Conservation (phyloP, 192 early-diverging fungal genomes). For the Gryganskiella cystojenkinii region DNA sequence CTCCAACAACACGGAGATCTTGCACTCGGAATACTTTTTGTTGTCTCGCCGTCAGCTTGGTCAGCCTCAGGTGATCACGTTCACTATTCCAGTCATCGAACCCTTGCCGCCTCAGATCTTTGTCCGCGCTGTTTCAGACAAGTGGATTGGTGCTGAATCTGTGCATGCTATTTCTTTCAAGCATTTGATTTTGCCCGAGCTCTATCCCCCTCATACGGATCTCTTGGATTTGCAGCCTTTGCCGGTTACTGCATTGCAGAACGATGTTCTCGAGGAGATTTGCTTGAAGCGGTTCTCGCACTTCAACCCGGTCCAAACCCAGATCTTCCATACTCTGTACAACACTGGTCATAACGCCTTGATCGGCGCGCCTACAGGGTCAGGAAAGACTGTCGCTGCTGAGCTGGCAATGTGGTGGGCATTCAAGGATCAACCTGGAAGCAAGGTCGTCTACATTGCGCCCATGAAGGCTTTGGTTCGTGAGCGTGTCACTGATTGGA, state of each 20-base stretch:
- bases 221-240: slow-evolving; percentile 93
- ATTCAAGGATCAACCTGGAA: slow-evolving; percentile 81
- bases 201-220: slow-evolving; percentile 89
- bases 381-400: slow-evolving; percentile 97
- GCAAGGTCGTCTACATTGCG: slow-evolving; percentile 97
- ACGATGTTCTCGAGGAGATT: slow-evolving; percentile 87
- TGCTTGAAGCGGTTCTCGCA: slow-evolving; percentile 88
- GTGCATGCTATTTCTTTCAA: slow-evolving; percentile 90
- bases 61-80: slow-evolving; percentile 76
- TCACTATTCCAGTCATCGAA: slow-evolving; percentile 94
- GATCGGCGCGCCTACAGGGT: slow-evolving; percentile 97
- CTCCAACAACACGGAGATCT: slow-evolving; percentile 85
- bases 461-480: slow-evolving; percentile 98
- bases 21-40: slow-evolving; percentile 93
- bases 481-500: slow-evolving; percentile 94
- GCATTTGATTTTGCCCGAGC: slow-evolving; percentile 89
- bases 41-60: slow-evolving; percentile 74
- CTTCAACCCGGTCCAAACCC: slow-evolving; percentile 99
- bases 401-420: slow-evolving; percentile 96
- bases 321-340: slow-evolving; percentile 98
- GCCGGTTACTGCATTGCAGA: slow-evolving; percentile 84
- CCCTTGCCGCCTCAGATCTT: slow-evolving; percentile 92
- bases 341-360: slow-evolving; percentile 85
- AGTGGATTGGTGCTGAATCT: slow-evolving; percentile 93
- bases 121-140: slow-evolving; percentile 94